Evolutionary conservation across 176 grass and related monocot species (phyloP).

Genomic region (Eragrostis curvula): DNA sequence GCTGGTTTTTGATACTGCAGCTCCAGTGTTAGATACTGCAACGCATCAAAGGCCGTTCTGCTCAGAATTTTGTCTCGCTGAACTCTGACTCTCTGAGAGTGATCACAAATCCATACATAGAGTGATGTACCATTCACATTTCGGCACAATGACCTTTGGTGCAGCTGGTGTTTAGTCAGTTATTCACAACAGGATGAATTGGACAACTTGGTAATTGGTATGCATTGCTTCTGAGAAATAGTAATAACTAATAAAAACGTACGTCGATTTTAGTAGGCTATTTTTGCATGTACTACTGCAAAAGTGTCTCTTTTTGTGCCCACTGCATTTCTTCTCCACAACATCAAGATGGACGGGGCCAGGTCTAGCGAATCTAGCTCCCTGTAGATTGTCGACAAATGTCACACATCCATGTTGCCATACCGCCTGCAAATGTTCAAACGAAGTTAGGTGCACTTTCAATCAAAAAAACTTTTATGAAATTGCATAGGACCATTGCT

Average conservation of each 20-base stretch:
- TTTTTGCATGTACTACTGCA: neutral
- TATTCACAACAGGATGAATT: neutral
- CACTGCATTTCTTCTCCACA: neutral
- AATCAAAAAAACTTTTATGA: neutral
- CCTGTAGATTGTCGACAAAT: neutral
- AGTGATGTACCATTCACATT: neutral
- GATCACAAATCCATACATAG: neutral
- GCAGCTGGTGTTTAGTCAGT: neutral
- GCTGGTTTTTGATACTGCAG: neutral
- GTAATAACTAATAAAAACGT: neutral
- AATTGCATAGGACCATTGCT: neutral
- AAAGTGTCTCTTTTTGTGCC: neutral
- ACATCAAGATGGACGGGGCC: neutral
- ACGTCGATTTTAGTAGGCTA: neutral
- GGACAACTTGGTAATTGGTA: neutral
- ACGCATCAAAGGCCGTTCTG: neutral
- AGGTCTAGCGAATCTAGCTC: slow-evolving; percentile 26
- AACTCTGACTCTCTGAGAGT: slow-evolving; percentile 1
- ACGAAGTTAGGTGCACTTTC: neutral
- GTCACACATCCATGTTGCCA: neutral
- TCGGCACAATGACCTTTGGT: neutral
- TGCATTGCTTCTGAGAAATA: neutral
- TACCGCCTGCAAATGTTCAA: neutral
- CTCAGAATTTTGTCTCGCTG: neutral
- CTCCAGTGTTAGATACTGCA: neutral